phyloP scores from a whole-genome alignment of 163 green algal species.

The Scenedesmus sp. region DNA sequence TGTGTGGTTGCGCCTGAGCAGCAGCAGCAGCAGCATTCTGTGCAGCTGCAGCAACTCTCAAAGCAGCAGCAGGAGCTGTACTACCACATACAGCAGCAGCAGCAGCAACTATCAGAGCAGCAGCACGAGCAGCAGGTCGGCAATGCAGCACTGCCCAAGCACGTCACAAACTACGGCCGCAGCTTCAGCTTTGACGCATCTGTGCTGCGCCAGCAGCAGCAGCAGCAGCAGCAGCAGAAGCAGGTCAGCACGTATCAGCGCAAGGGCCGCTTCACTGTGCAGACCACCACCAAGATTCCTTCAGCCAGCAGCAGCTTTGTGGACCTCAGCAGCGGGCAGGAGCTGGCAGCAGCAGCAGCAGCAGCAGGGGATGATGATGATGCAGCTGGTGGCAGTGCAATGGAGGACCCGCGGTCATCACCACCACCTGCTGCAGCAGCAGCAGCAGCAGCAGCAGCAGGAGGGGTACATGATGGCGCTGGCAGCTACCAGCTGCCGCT shows the following conservation, averaged over 20 bases:
- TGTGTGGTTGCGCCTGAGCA: background rate
- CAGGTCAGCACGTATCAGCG: background rate
- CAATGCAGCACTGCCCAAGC: background rate
- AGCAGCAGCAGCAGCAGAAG: constrained; percentile 1
- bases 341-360: constrained; percentile 2
- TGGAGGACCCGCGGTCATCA: background rate
- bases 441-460: constrained; percentile 23
- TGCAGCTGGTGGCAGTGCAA: background rate
- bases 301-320: background rate
- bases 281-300: background rate
- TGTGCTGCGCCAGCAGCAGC: constrained; percentile 9
- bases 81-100: constrained; percentile 29
- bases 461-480: background rate
- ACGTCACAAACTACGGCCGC: background rate
- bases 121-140: background rate
- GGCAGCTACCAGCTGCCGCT: background rate
- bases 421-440: background rate
- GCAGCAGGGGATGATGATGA: background rate
- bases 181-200: background rate
- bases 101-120: background rate
- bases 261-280: background rate
- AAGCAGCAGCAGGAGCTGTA: background rate
- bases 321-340: background rate
- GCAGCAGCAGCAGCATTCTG: background rate
- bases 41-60: constrained; percentile 26